phyloP scores from a whole-genome alignment of 768 basidiomycete genomes.

The Pisolithus tinctorius region DNA sequence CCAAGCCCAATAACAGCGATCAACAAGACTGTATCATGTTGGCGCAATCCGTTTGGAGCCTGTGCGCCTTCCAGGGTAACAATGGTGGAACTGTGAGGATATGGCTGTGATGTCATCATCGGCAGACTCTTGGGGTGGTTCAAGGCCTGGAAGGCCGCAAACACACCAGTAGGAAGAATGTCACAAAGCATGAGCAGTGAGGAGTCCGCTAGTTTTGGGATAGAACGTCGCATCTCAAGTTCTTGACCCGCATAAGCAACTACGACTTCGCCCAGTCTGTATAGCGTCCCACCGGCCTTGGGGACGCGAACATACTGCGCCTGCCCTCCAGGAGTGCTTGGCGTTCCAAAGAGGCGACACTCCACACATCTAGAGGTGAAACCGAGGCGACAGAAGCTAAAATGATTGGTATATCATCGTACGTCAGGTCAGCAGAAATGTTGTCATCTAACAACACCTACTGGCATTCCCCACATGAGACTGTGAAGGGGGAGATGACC shows the following conservation, averaged over 20 bases:
- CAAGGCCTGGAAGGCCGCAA: slow-evolving; percentile 65
- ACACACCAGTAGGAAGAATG: slow-evolving; percentile 75
- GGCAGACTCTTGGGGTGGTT: slow-evolving; percentile 67
- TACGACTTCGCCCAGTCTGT: slow-evolving; percentile 49
- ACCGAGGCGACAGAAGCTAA: slow-evolving; percentile 65
- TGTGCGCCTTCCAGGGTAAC: slow-evolving; percentile 1
- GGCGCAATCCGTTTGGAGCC: slow-evolving; percentile 23
- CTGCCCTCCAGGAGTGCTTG: slow-evolving; percentile 63
- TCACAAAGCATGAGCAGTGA: slow-evolving; percentile 70
- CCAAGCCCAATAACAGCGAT: slow-evolving; percentile 71
- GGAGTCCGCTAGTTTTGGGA: slow-evolving; percentile 47
- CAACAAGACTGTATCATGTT: slow-evolving; percentile 47
- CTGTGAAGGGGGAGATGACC: slow-evolving; percentile 75
- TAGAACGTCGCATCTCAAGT: slow-evolving; percentile 28
- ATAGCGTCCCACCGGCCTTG: slow-evolving; percentile 73
- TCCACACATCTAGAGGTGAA: slow-evolving; percentile 65
- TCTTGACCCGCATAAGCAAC: slow-evolving; percentile 4
- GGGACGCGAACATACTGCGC: slow-evolving; percentile 77
- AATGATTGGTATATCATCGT: not conserved
- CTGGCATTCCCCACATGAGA: slow-evolving; percentile 85
- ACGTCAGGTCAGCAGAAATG: not conserved
- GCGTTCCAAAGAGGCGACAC: slow-evolving; percentile 59
- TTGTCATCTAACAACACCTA: slow-evolving; percentile 28
- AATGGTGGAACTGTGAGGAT: slow-evolving; percentile 35
- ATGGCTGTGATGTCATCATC: slow-evolving; percentile 50